These are phyloP conservation scores for Discostella stelligeroides DNA, from an alignment of 108 stramenopile species.

Conservation along the genomic window DNA sequence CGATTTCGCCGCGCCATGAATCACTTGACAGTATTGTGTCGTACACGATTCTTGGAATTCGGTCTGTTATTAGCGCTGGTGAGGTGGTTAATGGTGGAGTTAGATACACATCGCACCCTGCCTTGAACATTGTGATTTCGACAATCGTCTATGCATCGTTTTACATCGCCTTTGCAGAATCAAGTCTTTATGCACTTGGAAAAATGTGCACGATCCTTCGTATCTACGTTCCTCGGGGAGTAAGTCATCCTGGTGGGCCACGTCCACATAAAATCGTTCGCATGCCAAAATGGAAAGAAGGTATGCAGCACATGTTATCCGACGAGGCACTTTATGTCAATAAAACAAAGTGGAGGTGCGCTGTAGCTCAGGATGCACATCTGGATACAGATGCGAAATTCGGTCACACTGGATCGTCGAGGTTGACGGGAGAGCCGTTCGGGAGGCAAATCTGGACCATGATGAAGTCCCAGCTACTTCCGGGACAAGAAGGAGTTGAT, in stretches of 20 bases:
- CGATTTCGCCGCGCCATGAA: slow-evolving; percentile 6
- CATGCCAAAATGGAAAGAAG: slow-evolving; percentile 65
- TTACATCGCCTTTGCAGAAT: slow-evolving; percentile 20
- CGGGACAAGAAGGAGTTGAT: slow-evolving; percentile 12
- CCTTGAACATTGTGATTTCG: neutral
- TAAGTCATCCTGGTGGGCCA: slow-evolving; percentile 78
- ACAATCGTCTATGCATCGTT: slow-evolving; percentile 31
- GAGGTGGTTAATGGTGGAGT: neutral
- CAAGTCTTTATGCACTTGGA: slow-evolving; percentile 25
- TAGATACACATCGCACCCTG: slow-evolving; percentile 2
- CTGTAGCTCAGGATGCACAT: slow-evolving; percentile 77
- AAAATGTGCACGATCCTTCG: slow-evolving; percentile 3
- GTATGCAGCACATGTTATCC: slow-evolving; percentile 15
- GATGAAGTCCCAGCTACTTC: slow-evolving; percentile 12
- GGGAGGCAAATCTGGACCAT: slow-evolving; percentile 81
- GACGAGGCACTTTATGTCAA: slow-evolving; percentile 19
- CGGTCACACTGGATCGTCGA: slow-evolving; percentile 15
- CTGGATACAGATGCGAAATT: slow-evolving; percentile 51
- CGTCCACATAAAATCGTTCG: slow-evolving; percentile 71
- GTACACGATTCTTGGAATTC: slow-evolving; percentile 12
- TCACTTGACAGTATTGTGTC: neutral
- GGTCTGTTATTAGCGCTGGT: slow-evolving; percentile 8
- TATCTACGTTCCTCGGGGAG: slow-evolving; percentile 48
- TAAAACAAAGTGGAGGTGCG: slow-evolving; percentile 62
- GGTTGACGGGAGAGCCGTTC: slow-evolving; percentile 75